Conservation (phyloP, 108 stramenopile species). For the Discostella pseudostelligera region DNA sequence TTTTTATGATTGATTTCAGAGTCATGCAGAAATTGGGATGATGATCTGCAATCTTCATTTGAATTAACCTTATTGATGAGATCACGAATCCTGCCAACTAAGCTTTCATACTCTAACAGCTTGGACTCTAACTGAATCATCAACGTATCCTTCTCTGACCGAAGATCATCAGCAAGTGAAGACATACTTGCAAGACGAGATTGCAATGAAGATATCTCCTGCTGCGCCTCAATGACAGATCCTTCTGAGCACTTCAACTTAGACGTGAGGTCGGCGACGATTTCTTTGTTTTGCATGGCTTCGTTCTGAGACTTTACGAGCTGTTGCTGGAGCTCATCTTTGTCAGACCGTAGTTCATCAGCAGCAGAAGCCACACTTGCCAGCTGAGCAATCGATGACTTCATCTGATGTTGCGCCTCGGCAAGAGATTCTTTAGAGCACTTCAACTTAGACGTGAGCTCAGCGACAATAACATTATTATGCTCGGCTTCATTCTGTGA, state of each 20-base stretch:
- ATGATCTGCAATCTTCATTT: neutral
- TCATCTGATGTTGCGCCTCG: neutral
- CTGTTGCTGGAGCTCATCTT: neutral
- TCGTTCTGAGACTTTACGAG: neutral
- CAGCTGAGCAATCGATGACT: neutral
- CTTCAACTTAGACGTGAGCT: constrained; percentile 13
- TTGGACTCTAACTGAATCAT: too few species aligned
- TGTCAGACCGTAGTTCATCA: neutral
- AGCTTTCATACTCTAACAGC: too few species aligned
- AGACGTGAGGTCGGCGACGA: constrained; percentile 13
- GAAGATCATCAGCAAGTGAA: neutral
- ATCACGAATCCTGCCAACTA: neutral
- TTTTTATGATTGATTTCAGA: too few species aligned
- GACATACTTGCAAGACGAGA: neutral
- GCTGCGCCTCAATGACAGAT: neutral
- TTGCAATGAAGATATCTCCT: neutral
- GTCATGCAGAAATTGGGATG: too few species aligned
- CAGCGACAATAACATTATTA: constrained; percentile 7
- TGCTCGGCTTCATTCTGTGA: constrained; percentile 10
- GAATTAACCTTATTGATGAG: neutral
- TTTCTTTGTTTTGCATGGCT: constrained; percentile 13
- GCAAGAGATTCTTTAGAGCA: neutral
- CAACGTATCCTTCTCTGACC: neutral
- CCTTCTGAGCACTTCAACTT: neutral
- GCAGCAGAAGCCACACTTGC: neutral